Percentiles rank a stretch among this genome's conserved stretches.
Evolutionary conservation across 2,329 filamentous ascomycete genomes (phyloP).

Genomic region (Fusarium sp.): DNA sequence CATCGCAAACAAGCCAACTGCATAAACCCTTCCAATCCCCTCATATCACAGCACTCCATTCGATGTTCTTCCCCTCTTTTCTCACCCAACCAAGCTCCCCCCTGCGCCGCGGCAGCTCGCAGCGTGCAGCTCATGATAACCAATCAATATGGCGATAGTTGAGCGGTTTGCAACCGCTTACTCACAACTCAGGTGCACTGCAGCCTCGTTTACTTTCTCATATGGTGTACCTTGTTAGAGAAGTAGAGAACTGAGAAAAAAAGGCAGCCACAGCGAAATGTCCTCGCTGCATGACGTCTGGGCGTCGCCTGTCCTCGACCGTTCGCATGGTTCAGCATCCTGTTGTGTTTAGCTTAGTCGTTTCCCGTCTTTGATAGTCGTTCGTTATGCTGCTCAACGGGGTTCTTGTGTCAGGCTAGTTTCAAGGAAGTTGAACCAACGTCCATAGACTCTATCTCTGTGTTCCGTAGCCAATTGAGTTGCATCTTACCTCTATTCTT

Average conservation of each 20-base stretch:
- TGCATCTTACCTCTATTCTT: not conserved
- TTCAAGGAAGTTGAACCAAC: slow-evolving; percentile 24
- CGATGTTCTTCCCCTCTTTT: slow-evolving; percentile 8
- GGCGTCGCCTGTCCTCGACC: slow-evolving; percentile 12
- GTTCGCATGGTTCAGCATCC: slow-evolving; percentile 24
- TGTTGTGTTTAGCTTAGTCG: slow-evolving; percentile 20
- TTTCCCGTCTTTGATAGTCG: slow-evolving; percentile 17
- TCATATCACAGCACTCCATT: slow-evolving; percentile 22
- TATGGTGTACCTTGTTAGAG: not conserved
- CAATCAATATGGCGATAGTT: slow-evolving; percentile 23
- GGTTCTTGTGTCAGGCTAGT: slow-evolving; percentile 22
- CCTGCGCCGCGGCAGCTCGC: slow-evolving; percentile 23
- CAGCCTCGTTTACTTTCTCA: slow-evolving; percentile 41
- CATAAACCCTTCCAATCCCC: slow-evolving; percentile 22
- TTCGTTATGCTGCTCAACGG: slow-evolving; percentile 4
- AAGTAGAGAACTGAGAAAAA: slow-evolving; percentile 1
- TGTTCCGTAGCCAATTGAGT: slow-evolving; percentile 30
- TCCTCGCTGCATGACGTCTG: slow-evolving; percentile 28
- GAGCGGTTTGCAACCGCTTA: slow-evolving; percentile 13
- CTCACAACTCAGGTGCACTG: slow-evolving; percentile 20
- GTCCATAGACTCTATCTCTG: slow-evolving; percentile 15
- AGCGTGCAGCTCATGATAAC: slow-evolving; percentile 17
- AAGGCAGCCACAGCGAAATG: slow-evolving; percentile 30
- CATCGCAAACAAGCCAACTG: not conserved
- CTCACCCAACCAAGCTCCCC: slow-evolving; percentile 22